These are phyloP conservation scores for Schizochytrium sp. DNA, from an alignment of 108 stramenopile species.

Conservation along the genomic window DNA sequence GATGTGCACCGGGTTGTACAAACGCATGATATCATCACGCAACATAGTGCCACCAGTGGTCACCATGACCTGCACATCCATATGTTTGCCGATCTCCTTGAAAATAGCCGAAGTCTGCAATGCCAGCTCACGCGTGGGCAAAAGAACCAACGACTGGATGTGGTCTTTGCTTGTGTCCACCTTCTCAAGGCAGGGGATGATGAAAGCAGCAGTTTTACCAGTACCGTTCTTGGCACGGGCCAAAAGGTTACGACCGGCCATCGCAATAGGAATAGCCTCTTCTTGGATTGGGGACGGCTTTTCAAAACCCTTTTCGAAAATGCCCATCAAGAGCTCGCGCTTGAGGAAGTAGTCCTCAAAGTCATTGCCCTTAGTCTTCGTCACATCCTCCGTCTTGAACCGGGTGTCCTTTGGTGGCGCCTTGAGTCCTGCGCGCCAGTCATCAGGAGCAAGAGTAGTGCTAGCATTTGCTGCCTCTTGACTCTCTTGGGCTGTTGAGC, in stretches of 20 bases:
- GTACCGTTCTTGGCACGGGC: constrained; percentile 94
- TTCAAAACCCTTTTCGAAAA: constrained; percentile 99
- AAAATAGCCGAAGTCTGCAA: constrained; percentile 98
- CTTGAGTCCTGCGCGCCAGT: constrained; percentile 76
- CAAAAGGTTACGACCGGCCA: constrained; percentile 87
- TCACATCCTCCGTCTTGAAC: constrained; percentile 94
- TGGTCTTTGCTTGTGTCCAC: constrained; percentile 86
- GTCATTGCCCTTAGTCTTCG: constrained; percentile 93
- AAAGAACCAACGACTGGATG: constrained; percentile 91
- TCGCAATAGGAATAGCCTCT: constrained; percentile 92
- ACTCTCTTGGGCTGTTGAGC: neutral
- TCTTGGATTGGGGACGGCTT: constrained; percentile 98
- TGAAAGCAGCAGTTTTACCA: constrained; percentile 98
- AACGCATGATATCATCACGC: constrained; percentile 98
- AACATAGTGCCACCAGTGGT: constrained; percentile 97
- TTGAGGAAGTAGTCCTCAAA: constrained; percentile 98
- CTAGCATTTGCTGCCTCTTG: neutral
- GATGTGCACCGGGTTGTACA: constrained; percentile 90
- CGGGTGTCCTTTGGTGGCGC: constrained; percentile 85
- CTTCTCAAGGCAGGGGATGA: constrained; percentile 98
- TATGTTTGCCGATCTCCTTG: constrained; percentile 97
- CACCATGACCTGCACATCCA: constrained; percentile 96
- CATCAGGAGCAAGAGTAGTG: neutral
- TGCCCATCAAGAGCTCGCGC: constrained; percentile 96
- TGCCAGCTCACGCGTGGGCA: constrained; percentile 97